A percentile compares a stretch with the other conserved stretches of the same genome.
These are phyloP conservation scores for Aspergillus piperis DNA, from an alignment of 2,329 filamentous ascomycete species.

Conservation along the genomic window DNA sequence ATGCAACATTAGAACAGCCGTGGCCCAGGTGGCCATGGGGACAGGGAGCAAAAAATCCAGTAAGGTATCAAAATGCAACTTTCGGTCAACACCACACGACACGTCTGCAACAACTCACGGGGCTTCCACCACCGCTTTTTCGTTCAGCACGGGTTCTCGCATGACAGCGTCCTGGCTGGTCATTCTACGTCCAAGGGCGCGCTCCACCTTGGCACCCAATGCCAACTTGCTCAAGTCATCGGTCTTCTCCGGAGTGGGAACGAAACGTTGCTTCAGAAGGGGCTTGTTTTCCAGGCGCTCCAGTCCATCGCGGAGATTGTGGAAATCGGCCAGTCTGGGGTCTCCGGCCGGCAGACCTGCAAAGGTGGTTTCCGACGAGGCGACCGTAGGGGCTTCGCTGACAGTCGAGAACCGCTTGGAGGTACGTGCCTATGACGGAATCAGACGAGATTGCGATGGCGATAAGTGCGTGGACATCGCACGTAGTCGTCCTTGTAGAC, in stretches of 20 bases:
- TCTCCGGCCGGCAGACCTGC: constrained; percentile 44
- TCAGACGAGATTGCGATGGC: constrained; percentile 9
- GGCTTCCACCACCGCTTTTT: constrained; percentile 36
- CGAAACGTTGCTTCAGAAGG: constrained; percentile 77
- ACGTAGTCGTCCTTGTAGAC: constrained; percentile 8
- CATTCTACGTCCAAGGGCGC: constrained; percentile 84
- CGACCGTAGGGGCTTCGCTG: constrained; percentile 50
- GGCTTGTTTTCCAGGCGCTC: constrained; percentile 89
- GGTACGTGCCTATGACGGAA: constrained; percentile 45
- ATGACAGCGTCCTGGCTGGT: constrained; percentile 78
- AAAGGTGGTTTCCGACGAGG: constrained; percentile 48
- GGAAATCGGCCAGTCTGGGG: constrained; percentile 64
- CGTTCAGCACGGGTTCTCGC: constrained; percentile 62
- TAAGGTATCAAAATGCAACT: constrained; percentile 8
- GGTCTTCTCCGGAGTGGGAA: constrained; percentile 75
- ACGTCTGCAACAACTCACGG: constrained; percentile 17
- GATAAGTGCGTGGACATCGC: neutral
- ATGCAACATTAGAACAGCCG: constrained; percentile 6
- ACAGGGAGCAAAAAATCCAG: constrained; percentile 12
- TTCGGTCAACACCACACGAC: constrained; percentile 1
- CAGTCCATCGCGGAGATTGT: constrained; percentile 76
- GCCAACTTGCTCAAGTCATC: constrained; percentile 83
- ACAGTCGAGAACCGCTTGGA: constrained; percentile 58
- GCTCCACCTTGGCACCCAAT: constrained; percentile 85
- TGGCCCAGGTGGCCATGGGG: neutral